Evolutionary conservation across 176 grass and related monocot species (phyloP), one percentile per base, ranked within the genome.

Genomic region (Bothriochloa decipiens): DNA sequence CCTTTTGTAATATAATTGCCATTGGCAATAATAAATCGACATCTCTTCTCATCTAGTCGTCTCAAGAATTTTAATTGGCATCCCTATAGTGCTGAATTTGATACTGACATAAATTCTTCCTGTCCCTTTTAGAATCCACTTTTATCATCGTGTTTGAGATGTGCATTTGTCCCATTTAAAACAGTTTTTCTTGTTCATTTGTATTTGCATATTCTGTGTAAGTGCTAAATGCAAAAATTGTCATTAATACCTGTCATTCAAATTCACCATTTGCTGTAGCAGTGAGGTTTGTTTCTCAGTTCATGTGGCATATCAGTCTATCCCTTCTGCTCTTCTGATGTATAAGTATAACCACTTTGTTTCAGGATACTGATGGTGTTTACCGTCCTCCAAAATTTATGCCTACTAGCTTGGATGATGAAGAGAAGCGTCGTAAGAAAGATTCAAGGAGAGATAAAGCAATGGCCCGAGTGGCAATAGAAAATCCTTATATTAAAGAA

Each of bases 341-440:
- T 75, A 20, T 11, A 65, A 22, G 39, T 75, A 15, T 16, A 65
- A 22, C 33, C 40, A 11, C 6, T 69, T 65, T 81, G 74, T 25
- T 87, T 80, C 62, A 99, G 91, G 91, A 77, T 70, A 82, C 84
- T 35, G 90, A 78, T 88, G 93, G 96, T 41, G 14, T 99, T 53
- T 99, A 99, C 75, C 86, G 82, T 55, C 93, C 93, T 32, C 96
- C 88, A 0, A 92, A 86, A 86, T 89, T 96, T 91, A 87, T 89
- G 77, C 90, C 91, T 79, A 77, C 90, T 80, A 86, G 2, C 33
- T 81, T 91, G 84, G 93, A 89, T 80, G 89, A 92, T 65, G 87
- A 97, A 74, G 91, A 94, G 79, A 99, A 89, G 82, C 69, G 73
- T 17, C 62, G 64, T 46, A 99, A 94, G 72, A 90, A 99, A 33